Evolutionary conservation across 345 rosid genomes (phyloP).

Genomic region (Pistacia integerrima): DNA sequence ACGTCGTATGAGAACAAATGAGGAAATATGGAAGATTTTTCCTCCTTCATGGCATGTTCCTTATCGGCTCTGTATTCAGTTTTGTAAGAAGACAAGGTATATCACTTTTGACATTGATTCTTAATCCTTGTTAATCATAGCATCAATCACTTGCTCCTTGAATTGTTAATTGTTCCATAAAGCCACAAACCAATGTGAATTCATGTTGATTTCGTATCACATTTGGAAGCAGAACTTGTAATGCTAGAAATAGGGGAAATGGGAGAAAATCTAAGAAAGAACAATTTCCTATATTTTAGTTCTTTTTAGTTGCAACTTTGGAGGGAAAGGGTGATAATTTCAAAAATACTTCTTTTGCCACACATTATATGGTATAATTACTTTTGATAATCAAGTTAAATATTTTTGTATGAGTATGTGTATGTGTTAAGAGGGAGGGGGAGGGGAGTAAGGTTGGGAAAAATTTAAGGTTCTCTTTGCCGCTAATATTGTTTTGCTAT

Average conservation of each 20-base stretch:
- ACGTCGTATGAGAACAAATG: conserved; percentile 93
- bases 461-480: not conserved
- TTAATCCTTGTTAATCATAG: not conserved
- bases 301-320: not conserved
- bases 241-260: not conserved
- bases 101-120: not conserved
- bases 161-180: not conserved
- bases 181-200: not conserved
- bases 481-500: not conserved
- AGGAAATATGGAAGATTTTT: conserved; percentile 96
- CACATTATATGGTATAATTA: too few relatives aligned
- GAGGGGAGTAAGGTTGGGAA: not conserved
- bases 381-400: not conserved
- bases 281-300: not conserved
- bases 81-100: conserved; percentile 95
- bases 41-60: conserved; percentile 98
- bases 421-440: not conserved
- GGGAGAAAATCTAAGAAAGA: not conserved
- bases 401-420: too few relatives aligned
- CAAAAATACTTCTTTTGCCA: too few relatives aligned
- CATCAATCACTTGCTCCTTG: not conserved
- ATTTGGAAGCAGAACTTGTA: conserved; percentile 2
- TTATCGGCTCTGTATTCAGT: conserved; percentile 88
- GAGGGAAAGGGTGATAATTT: not conserved
- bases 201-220: not conserved